A percentile compares a stretch with the other conserved stretches of the same genome.
phyloP scores from a whole-genome alignment of 257 asterid species.

The Gynochthodes officinalis region DNA sequence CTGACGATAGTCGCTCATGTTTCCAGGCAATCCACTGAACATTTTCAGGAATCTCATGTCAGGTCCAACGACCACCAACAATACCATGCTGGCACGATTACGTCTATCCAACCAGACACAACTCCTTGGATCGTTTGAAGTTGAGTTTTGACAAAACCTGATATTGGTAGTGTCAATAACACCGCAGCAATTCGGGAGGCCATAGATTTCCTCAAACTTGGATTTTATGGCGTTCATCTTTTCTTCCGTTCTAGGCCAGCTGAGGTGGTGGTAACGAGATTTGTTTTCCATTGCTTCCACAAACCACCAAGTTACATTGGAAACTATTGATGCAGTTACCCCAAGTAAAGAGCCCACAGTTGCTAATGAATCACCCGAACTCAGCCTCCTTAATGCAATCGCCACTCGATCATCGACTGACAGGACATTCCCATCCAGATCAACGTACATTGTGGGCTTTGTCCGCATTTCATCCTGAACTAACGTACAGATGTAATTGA shows the following conservation, averaged over 20 bases:
- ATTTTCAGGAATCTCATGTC: constrained; percentile 27
- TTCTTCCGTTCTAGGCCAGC: constrained; percentile 23
- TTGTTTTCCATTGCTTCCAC: constrained; percentile 28
- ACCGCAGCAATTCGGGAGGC: constrained; percentile 35
- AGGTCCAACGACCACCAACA: constrained; percentile 25
- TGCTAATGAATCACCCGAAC: constrained; percentile 25
- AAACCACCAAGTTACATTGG: constrained; percentile 29
- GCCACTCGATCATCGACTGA: constrained; percentile 28
- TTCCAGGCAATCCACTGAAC: constrained; percentile 28
- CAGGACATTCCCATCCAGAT: constrained; percentile 19
- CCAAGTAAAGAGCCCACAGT: constrained; percentile 20
- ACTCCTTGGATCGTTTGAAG: constrained; percentile 16
- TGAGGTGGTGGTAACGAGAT: constrained; percentile 16
- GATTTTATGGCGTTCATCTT: constrained; percentile 15
- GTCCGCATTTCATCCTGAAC: constrained; percentile 24
- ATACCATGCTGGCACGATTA: constrained; percentile 22
- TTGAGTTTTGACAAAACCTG: constrained; percentile 22
- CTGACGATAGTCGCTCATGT: constrained; percentile 16
- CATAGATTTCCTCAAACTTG: constrained; percentile 23
- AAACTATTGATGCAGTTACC: constrained; percentile 16
- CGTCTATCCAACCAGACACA: constrained; percentile 25
- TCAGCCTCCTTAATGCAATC: constrained; percentile 29
- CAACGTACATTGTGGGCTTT: constrained; percentile 8
- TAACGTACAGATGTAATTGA: constrained; percentile 26
- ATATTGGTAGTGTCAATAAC: constrained; percentile 29